Conservation (phyloP, 2,329 filamentous ascomycete genomes). For the Fusarium keratoplasticum region DNA sequence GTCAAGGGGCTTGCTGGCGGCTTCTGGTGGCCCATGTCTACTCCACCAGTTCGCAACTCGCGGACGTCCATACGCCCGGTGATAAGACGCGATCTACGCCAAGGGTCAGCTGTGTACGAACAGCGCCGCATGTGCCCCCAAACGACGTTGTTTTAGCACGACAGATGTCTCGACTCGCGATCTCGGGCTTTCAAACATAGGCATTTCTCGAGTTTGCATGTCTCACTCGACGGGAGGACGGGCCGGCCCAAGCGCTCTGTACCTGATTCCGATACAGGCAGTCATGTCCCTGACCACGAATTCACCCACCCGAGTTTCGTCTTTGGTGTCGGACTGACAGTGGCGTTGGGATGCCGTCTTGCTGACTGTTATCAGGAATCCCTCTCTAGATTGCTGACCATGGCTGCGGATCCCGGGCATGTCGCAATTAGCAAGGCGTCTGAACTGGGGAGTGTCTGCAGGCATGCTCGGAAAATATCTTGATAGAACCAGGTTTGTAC, state of each 20-base stretch:
- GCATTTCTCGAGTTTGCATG: not conserved
- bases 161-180: not conserved
- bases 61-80: not conserved
- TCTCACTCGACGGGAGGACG: conserved; percentile 6
- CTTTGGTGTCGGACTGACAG: not conserved
- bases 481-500: conserved; percentile 1
- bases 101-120: conserved; percentile 11
- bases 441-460: not conserved
- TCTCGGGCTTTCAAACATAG: not conserved
- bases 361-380: not conserved
- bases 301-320: not conserved
- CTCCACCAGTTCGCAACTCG: not conserved
- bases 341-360: not conserved
- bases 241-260: conserved; percentile 3
- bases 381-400: not conserved
- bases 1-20: not conserved
- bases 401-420: not conserved
- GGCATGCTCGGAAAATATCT: not conserved
- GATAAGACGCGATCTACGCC: conserved; percentile 23
- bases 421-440: not conserved
- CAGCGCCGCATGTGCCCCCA: conserved; percentile 8
- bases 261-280: not conserved
- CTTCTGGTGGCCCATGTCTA: not conserved
- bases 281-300: not conserved
- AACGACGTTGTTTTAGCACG: not conserved